These are phyloP conservation scores for Eurotiales sp. DNA, from an alignment of 2,329 filamentous ascomycete genomes.

Conservation along the genomic window DNA sequence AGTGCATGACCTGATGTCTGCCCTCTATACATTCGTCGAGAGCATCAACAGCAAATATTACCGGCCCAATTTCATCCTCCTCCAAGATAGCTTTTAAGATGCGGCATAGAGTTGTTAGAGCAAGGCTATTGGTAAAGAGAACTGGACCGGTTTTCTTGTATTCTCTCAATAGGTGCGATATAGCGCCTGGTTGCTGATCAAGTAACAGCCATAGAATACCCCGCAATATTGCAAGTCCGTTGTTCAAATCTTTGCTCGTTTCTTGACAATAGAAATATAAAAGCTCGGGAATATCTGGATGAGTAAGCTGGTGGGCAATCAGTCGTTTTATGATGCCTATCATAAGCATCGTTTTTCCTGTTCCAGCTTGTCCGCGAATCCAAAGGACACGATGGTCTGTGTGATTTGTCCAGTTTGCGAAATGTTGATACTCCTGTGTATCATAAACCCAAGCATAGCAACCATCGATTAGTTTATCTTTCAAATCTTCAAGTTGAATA, in stretches of 20 bases:
- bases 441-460: not conserved
- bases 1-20: not conserved
- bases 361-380: constrained; percentile 23
- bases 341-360: constrained; percentile 26
- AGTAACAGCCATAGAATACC: constrained; percentile 44
- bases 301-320: constrained; percentile 24
- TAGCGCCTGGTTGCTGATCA: not conserved
- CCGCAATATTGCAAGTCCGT: constrained; percentile 38
- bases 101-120: constrained; percentile 32
- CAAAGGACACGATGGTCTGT: constrained; percentile 16
- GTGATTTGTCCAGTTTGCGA: not conserved
- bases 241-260: constrained; percentile 36
- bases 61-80: constrained; percentile 26
- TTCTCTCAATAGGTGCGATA: constrained; percentile 29
- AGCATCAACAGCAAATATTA: constrained; percentile 44
- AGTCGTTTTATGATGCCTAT: constrained; percentile 22
- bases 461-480: constrained; percentile 15
- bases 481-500: constrained; percentile 20
- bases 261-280: constrained; percentile 37
- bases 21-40: constrained; percentile 43
- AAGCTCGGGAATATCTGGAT: not conserved
- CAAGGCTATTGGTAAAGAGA: constrained; percentile 40
- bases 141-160: constrained; percentile 32
- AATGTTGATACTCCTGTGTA: constrained; percentile 21
- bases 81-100: constrained; percentile 41